Percentiles rank a stretch among this genome's conserved stretches.
Conservation (phyloP, 164 flowering plant species). For the Piper longum region DNA sequence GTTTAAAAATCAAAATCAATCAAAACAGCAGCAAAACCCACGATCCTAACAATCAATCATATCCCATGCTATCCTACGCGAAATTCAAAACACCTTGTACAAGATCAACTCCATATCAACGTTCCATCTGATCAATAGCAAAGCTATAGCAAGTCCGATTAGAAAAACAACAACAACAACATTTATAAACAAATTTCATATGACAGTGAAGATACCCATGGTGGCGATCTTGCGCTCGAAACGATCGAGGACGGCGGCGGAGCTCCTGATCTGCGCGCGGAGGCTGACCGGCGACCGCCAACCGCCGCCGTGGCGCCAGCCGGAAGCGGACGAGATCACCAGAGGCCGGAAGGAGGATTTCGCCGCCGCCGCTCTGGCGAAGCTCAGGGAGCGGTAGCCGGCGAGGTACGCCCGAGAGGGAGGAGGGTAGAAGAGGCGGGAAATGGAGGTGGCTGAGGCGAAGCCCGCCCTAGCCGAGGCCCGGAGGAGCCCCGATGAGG, state of each 20-base stretch:
- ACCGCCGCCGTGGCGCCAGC: slow-evolving; percentile 38
- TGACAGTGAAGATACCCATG: slow-evolving; percentile 14
- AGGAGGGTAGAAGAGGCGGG: slow-evolving; percentile 5
- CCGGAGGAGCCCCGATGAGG: slow-evolving; percentile 12
- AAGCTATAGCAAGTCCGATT: too few relatives aligned
- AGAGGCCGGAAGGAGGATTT: slow-evolving; percentile 15
- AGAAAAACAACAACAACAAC: too few relatives aligned
- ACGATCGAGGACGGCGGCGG: slow-evolving; percentile 34
- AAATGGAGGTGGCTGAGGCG: slow-evolving; percentile 16
- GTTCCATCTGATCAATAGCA: too few relatives aligned
- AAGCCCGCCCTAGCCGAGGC: slow-evolving; percentile 15
- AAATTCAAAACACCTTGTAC: too few relatives aligned
- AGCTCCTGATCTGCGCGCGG: slow-evolving; percentile 47
- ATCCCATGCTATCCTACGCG: too few relatives aligned
- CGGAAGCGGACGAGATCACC: slow-evolving; percentile 10
- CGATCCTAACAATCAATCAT: too few relatives aligned
- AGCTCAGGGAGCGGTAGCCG: slow-evolving; percentile 11
- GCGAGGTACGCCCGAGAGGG: slow-evolving; percentile 8
- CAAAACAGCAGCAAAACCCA: too few relatives aligned
- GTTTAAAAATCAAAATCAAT: too few relatives aligned
- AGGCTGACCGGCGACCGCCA: slow-evolving; percentile 57
- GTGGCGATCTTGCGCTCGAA: slow-evolving; percentile 46
- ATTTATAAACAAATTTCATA: too few relatives aligned
- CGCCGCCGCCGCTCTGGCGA: slow-evolving; percentile 5
- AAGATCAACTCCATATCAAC: too few relatives aligned